A percentile compares a stretch with the other conserved stretches of the same genome.
These are phyloP conservation scores for Aegilops sharonensis DNA, from an alignment of 176 grass and related monocot species.

Conservation along the genomic window DNA sequence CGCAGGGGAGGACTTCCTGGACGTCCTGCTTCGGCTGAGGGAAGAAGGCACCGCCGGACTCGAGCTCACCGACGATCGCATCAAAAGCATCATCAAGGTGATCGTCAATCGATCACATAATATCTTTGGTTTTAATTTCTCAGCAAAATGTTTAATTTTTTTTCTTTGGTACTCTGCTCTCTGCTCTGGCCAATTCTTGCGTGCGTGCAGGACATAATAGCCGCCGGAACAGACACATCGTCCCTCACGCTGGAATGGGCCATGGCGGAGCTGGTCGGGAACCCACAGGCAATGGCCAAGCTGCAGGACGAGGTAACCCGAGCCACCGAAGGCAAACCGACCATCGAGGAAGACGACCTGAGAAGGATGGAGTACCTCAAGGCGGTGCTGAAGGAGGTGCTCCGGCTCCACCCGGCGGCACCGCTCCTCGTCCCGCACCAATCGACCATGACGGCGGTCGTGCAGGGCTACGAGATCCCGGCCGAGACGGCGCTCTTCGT, in stretches of 20 bases:
- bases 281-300: conserved; percentile 58
- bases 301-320: conserved; percentile 40
- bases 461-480: conserved; percentile 58
- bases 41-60: conserved; percentile 26
- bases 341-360: conserved; percentile 29
- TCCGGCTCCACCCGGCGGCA: conserved; percentile 57
- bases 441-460: conserved; percentile 12
- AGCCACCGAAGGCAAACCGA: neutral
- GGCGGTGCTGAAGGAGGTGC: conserved; percentile 60
- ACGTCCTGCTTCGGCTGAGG: conserved; percentile 46
- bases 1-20: conserved; percentile 41
- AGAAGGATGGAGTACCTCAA: conserved; percentile 40
- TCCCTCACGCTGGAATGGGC: conserved; percentile 45
- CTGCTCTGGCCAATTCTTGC: neutral
- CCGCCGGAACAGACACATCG: conserved; percentile 59
- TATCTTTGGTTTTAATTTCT: neutral
- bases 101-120: neutral
- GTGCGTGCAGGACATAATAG: conserved; percentile 49
- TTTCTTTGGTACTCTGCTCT: neutral
- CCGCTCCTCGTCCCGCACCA: conserved; percentile 56
- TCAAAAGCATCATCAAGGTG: conserved; percentile 48
- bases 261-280: conserved; percentile 57
- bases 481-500: conserved; percentile 44
- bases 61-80: conserved; percentile 40
- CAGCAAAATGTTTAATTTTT: neutral